Evolutionary conservation across 176 grass and related monocot genomes (phyloP), one percentile per base, ranked within the genome.

Genomic region (Avena sativa): DNA sequence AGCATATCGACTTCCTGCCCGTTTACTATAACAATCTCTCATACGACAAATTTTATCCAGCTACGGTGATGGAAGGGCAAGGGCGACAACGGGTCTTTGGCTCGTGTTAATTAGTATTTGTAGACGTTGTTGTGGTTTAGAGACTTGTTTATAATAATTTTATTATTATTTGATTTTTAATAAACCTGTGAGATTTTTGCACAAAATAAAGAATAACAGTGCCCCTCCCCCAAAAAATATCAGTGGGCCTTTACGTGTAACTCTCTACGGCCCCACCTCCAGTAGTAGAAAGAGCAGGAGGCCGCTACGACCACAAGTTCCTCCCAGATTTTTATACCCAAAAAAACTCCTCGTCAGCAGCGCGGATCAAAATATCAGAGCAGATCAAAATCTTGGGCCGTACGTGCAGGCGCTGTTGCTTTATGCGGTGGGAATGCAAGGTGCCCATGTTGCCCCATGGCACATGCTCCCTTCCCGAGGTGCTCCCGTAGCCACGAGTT

Each of bases 371-470:
- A 86, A 43, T 21, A 80, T 55, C 78, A 47, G 12, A 77, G 23
- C 38, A 83, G 16, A 88, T 88, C 71, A 89, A 85, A 81, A 76
- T 86, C 83, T 8, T 0, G 62, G 88, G 26, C 67, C 46, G 71
- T 48, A 63, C 78, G 12, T 56, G 75, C 68, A 3, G 2, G 43
- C 26, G 28, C 63, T 36, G 47, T 82, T 16, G 80, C 80, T 82
- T 82, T 55, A 67, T 3, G 34, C 51, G 36, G 81, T 46, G 81
- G 81, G 46, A 11, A 53, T 30, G 14, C 15, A 56, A 34, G 49
- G 2, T 11, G 28, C 64, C 62, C 28, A 67, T 67, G 64, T 34
- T 32, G 12, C 60, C 60, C 19, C 60, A 1, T 38, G 36, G 36
- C 40, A 0, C 61, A 28, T 64, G 61, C 11, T 63, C 60, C 23